These are phyloP conservation scores for Rhododendron ovatum DNA, from an alignment of 148 eudicot species.

Conservation along the genomic window DNA sequence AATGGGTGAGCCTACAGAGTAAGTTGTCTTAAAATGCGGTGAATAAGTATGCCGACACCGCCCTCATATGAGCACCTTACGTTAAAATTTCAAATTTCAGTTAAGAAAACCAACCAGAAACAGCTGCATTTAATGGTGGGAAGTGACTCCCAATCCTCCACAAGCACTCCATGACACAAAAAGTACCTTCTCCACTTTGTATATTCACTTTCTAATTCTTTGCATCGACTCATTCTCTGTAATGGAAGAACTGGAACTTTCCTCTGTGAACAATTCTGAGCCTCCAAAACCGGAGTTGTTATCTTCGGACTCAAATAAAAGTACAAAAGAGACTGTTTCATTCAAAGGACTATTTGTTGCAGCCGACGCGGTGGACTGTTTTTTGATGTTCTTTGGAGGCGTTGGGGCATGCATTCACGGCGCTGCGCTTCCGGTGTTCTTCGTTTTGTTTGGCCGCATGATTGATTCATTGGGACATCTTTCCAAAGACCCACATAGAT, in stretches of 20 bases:
- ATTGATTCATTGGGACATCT: conserved; percentile 60
- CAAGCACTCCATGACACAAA: conserved; percentile 1
- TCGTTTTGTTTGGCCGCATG: conserved; percentile 60
- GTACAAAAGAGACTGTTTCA: conserved; percentile 20
- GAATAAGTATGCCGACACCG: neutral
- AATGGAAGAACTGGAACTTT: conserved; percentile 27
- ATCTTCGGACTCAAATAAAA: conserved; percentile 3
- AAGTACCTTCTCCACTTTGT: neutral
- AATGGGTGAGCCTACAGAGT: neutral
- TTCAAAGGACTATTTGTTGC: conserved; percentile 48
- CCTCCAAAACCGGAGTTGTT: conserved; percentile 1
- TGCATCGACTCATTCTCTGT: neutral
- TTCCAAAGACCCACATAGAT: conserved; percentile 40
- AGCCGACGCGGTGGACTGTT: conserved; percentile 47
- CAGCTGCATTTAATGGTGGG: conserved; percentile 20
- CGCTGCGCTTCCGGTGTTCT: conserved; percentile 62
- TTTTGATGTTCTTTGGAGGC: conserved; percentile 65
- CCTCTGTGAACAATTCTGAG: neutral
- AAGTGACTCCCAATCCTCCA: conserved; percentile 8
- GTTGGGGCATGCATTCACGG: conserved; percentile 67
- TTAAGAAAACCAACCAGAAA: conserved; percentile 17
- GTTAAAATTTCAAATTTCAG: neutral
- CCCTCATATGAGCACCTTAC: neutral
- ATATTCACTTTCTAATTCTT: neutral
- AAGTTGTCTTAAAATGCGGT: neutral